These are phyloP conservation scores for Stylosanthes scabra DNA, from an alignment of 331 rosid genomes.

Conservation along the genomic window DNA sequence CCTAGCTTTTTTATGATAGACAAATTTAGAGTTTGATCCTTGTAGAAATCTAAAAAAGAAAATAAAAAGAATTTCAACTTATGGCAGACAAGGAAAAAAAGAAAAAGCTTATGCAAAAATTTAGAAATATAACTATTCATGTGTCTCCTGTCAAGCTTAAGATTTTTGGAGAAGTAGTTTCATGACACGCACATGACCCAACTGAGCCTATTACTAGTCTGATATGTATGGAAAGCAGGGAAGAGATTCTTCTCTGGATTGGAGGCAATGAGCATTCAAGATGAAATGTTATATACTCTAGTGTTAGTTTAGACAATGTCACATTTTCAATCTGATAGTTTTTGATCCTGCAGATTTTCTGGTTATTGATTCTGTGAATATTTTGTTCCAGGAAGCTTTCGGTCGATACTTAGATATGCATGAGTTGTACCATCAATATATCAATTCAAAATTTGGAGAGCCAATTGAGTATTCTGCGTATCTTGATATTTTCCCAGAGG, in stretches of 20 bases:
- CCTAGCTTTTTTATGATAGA: no score
- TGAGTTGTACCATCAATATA: constrained; percentile 72
- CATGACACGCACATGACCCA: no score
- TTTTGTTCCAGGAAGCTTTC: constrained; percentile 73
- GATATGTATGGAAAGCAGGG: neutral
- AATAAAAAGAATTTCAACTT: no score
- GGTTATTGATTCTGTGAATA: constrained; percentile 17
- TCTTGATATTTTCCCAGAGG: constrained; percentile 78
- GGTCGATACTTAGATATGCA: constrained; percentile 95
- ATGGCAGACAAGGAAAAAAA: no score
- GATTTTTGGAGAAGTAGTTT: no score
- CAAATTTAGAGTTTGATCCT: no score
- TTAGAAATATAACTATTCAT: no score
- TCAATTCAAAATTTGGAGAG: constrained; percentile 94
- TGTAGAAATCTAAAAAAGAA: no score
- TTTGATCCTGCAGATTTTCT: constrained; percentile 19
- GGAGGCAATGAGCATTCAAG: constrained; percentile 13
- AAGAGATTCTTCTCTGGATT: constrained; percentile 15
- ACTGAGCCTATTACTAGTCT: neutral
- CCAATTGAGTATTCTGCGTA: constrained; percentile 90
- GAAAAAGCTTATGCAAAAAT: no score
- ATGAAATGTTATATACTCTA: constrained; percentile 23
- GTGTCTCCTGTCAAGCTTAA: no score
- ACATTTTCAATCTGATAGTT: neutral
- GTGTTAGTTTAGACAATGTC: constrained; percentile 5